Conservation (phyloP, 1,284 basidiomycete species). For the Malassezia japonica region DNA sequence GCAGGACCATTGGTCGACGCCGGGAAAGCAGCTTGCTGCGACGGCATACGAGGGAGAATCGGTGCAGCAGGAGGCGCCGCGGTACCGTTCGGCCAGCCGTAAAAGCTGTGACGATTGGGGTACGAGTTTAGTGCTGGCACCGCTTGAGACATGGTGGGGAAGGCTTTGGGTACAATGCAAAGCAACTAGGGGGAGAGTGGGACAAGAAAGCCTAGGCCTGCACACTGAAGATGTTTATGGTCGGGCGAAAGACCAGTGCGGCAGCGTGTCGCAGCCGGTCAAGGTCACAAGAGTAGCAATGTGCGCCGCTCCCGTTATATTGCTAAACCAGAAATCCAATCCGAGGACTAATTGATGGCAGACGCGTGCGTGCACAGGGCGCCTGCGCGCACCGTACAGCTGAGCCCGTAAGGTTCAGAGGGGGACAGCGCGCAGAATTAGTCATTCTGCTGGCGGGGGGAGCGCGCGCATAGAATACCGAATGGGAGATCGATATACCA, state of each 20-base stretch:
- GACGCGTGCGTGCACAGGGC: conserved; percentile 1
- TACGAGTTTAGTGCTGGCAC: not conserved
- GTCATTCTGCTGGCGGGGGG: not conserved
- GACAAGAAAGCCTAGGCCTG: too few species aligned
- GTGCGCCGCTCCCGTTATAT: not conserved
- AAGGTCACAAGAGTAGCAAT: not conserved
- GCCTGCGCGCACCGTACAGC: conserved; percentile 1
- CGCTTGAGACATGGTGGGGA: conserved; percentile 4
- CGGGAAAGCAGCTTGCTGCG: not conserved
- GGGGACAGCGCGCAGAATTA: conserved; percentile 1
- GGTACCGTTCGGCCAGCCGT: conserved; percentile 11
- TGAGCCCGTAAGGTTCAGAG: too few species aligned
- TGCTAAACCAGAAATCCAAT: not conserved
- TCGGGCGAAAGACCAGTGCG: too few species aligned
- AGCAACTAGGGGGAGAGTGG: too few species aligned
- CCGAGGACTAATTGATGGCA: not conserved
- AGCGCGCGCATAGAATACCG: not conserved
- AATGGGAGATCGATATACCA: not conserved
- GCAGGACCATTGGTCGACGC: not conserved
- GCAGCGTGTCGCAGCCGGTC: not conserved
- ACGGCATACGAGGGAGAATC: not conserved
- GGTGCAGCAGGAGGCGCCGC: not conserved
- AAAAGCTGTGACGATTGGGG: conserved; percentile 15
- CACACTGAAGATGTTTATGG: too few species aligned
- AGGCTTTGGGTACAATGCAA: too few species aligned